phyloP scores from a whole-genome alignment of 345 rosid species.

The Citrus inodora region DNA sequence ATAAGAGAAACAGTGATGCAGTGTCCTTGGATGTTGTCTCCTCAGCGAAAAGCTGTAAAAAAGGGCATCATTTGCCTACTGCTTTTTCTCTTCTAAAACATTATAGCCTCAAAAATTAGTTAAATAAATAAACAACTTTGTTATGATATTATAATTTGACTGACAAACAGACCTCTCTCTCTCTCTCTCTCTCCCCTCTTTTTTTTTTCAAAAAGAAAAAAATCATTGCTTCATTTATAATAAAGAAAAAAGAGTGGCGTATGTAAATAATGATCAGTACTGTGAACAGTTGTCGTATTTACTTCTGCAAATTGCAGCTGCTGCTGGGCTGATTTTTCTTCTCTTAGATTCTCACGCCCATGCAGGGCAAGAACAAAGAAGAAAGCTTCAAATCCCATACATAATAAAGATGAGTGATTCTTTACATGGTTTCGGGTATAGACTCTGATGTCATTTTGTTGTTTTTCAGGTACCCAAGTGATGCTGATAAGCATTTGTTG shows the following conservation, averaged over 20 bases:
- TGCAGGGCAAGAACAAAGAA: constrained; percentile 35
- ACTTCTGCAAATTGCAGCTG: constrained; percentile 22
- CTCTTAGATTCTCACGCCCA: constrained; percentile 80
- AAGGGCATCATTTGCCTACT: constrained; percentile 34
- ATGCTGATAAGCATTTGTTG: constrained; percentile 98
- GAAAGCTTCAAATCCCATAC: constrained; percentile 15
- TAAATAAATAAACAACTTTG: constrained; percentile 13
- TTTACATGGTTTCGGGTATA: constrained; percentile 33
- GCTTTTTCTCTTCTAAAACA: constrained; percentile 22
- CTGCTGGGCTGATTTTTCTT: constrained; percentile 20
- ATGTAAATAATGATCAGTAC: constrained; percentile 6
- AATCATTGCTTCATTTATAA: background rate
- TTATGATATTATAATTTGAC: constrained; percentile 14
- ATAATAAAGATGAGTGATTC: constrained; percentile 13
- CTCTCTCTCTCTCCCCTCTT: background rate
- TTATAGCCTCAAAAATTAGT: constrained; percentile 21
- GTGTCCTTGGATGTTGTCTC: constrained; percentile 58
- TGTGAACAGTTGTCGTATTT: constrained; percentile 35
- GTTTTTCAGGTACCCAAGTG: constrained; percentile 99
- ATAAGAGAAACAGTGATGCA: constrained; percentile 26
- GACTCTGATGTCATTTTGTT: constrained; percentile 74
- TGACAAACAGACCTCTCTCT: constrained; percentile 14
- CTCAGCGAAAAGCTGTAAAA: constrained; percentile 55
- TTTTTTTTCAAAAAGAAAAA: too few species aligned
- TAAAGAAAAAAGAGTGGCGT: constrained; percentile 8